A percentile compares a stretch with the other conserved stretches of the same genome.
phyloP scores from a whole-genome alignment of 2,329 filamentous ascomycete genomes.

The Aspergillus ibericus region DNA sequence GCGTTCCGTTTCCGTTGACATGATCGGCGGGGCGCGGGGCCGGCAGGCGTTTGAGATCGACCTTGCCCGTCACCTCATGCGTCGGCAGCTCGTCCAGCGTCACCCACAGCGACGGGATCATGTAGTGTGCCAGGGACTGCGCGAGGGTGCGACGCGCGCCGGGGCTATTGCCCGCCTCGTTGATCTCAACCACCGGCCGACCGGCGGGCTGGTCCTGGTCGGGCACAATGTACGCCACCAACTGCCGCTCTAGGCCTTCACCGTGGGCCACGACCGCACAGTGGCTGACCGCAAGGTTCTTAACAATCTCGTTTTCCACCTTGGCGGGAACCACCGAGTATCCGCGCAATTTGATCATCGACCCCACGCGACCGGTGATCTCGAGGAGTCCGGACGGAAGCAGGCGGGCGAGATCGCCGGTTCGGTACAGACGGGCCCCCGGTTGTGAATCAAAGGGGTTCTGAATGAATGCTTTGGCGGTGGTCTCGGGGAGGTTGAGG shows the following conservation, averaged over 20 bases:
- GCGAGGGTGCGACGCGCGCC: conserved; percentile 65
- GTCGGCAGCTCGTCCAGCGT: conserved; percentile 70
- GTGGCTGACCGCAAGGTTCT: conserved; percentile 67
- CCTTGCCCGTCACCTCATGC: conserved; percentile 76
- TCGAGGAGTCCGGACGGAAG: conserved; percentile 68
- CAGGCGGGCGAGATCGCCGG: conserved; percentile 68
- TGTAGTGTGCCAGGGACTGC: conserved; percentile 72
- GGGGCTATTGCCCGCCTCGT: conserved; percentile 70
- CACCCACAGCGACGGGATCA: conserved; percentile 79
- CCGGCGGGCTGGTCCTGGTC: conserved; percentile 60
- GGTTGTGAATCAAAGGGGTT: conserved; percentile 63
- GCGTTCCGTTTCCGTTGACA: conserved; percentile 43
- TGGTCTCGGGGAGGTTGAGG: conserved; percentile 75
- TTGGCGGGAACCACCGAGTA: conserved; percentile 77
- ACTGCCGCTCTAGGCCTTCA: conserved; percentile 71
- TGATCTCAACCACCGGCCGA: conserved; percentile 64
- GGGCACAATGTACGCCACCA: conserved; percentile 74
- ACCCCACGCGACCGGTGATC: conserved; percentile 72
- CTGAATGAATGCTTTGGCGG: conserved; percentile 67
- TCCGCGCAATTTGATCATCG: conserved; percentile 78
- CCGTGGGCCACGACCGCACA: conserved; percentile 74
- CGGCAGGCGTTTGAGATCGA: conserved; percentile 70
- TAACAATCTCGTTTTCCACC: conserved; percentile 70
- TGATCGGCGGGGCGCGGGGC: conserved; percentile 57
- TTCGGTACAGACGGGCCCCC: conserved; percentile 70